Base-by-base conservation (phyloP, 2,329 filamentous ascomycete genomes). In the Alternaria novae-zelandiae region DNA sequence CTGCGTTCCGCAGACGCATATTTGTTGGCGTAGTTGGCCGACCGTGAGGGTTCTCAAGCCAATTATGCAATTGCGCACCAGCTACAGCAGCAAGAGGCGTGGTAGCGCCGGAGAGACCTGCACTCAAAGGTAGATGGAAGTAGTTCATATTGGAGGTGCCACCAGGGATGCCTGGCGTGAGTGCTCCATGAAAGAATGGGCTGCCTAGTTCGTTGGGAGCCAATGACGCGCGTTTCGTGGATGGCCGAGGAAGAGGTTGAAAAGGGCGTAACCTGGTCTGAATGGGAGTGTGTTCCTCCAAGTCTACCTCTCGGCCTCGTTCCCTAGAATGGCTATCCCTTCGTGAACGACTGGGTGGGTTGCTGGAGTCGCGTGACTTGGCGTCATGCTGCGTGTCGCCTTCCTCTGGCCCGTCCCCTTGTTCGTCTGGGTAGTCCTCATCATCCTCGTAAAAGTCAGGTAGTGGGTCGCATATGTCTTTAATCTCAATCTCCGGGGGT, bases 401-500 rank as follows among this genome's bases (percentile, higher is more conserved):
- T 13, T 84, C 83, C 46, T 64, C 74, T 64, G 73, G 74, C 30
- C 64, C 74, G 64, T 72, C 76, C 10, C 85, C 84, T 12, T 89
- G 86, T 41, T 84, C 86, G 43, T 87, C 86, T 25, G 87, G 84
- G 21, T 87, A 86, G 63, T 91, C 90, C 41, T 89, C 83, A 25
- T 91, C 89, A 70, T 92, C 90, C 72, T 97, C 96, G 83, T 99
- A 99, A 77, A 99, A 99, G 74, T 99, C 96, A 1, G 94, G 90
- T 62, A 98, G 86, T 2, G 96, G 96, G 78, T 99, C 94, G 72
- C 95, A 96, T 65, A 99, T 94, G 79, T 98, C 96, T 82, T 97
- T 98, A 74, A 99, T 90, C 77, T 96, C 93, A 45, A 99, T 87
- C 71, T 92, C 88, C 2, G 96, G 96, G 43, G 92, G 86, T 54